Conservation (phyloP, 768 basidiomycete genomes). For the Lentinula edodes region DNA sequence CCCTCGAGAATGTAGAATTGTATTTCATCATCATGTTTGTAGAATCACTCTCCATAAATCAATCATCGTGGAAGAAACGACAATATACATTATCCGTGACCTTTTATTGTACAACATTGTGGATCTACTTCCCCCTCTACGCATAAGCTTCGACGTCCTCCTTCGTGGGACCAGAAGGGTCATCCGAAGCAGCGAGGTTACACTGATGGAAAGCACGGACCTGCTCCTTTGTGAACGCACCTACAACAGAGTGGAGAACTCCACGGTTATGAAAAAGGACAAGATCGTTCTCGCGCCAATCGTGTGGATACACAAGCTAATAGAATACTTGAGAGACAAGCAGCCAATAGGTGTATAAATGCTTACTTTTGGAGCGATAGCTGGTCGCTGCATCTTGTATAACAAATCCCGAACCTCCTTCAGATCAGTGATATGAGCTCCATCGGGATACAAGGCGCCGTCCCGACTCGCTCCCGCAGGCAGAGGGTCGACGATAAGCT, state of each 20-base stretch:
- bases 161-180: conserved; percentile 60
- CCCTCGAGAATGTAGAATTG: too few relatives aligned
- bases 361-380: conserved; percentile 64
- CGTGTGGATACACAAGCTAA: conserved; percentile 51
- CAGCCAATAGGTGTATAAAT: neutral
- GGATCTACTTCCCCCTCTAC: conserved; percentile 15
- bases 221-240: conserved; percentile 62
- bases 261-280: conserved; percentile 87
- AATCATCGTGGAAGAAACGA: too few relatives aligned
- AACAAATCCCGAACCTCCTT: conserved; percentile 65
- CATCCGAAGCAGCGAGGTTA: conserved; percentile 78
- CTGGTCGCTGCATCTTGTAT: conserved; percentile 86
- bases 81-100: too few relatives aligned
- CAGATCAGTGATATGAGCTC: conserved; percentile 70
- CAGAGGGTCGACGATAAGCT: conserved; percentile 70
- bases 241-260: conserved; percentile 76
- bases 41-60: too few relatives aligned
- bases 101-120: too few relatives aligned
- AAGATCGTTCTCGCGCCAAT: conserved; percentile 62
- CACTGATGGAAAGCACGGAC: conserved; percentile 81
- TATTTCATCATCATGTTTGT: neutral
- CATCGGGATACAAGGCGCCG: conserved; percentile 77
- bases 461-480: conserved; percentile 52
- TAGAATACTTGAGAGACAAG: neutral
- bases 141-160: conserved; percentile 65